A percentile compares a stretch with the other conserved stretches of the same genome.
Conservation (phyloP, 192 early-diverging fungal genomes). For the Coemansia reversa region DNA sequence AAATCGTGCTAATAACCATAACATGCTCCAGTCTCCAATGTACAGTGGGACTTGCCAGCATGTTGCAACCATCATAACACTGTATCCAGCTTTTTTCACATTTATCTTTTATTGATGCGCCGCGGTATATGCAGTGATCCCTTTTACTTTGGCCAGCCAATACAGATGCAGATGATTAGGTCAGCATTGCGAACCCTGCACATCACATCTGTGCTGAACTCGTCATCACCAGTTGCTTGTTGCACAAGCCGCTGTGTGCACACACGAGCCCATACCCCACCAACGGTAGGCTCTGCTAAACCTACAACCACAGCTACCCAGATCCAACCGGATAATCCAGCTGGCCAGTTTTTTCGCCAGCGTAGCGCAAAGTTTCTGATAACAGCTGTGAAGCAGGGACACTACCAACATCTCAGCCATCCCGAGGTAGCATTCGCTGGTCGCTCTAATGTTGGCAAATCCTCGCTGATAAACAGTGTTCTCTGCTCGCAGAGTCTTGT, state of each 20-base stretch:
- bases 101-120: neutral
- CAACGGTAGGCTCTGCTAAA: neutral
- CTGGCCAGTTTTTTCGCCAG: constrained; percentile 25
- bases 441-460: constrained; percentile 56
- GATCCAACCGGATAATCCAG: neutral
- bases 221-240: neutral
- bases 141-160: neutral
- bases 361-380: constrained; percentile 45
- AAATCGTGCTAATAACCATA: neutral
- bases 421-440: constrained; percentile 55
- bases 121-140: neutral
- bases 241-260: neutral
- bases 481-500: constrained; percentile 35
- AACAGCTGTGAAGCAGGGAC: constrained; percentile 29
- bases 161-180: neutral
- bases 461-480: constrained; percentile 49
- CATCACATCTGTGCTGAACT: neutral
- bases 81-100: neutral
- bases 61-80: neutral
- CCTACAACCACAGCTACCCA: neutral
- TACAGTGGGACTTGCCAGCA: neutral
- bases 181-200: neutral
- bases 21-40: neutral
- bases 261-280: neutral
- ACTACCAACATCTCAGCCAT: constrained; percentile 18